phyloP scores from a whole-genome alignment of 2,329 filamentous ascomycete species.

The Xylaria sp. region DNA sequence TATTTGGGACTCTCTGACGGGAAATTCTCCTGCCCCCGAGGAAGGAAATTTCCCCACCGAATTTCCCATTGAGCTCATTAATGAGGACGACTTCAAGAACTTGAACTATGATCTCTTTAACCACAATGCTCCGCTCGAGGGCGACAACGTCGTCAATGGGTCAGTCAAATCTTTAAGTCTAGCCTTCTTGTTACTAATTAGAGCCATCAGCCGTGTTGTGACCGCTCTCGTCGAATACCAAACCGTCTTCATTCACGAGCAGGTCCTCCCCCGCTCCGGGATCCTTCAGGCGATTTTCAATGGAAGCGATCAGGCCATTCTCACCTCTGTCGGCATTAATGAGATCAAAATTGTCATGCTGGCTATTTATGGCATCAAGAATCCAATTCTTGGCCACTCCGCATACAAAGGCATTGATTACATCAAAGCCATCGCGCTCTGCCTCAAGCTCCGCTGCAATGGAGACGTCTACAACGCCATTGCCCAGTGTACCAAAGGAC shows the following conservation, averaged over 20 bases:
- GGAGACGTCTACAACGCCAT: background rate
- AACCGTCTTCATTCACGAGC: background rate
- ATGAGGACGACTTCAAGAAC: background rate
- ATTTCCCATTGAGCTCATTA: background rate
- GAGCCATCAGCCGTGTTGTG: background rate
- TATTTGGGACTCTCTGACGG: no score
- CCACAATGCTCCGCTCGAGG: background rate
- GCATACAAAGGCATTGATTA: slow-evolving; percentile 6
- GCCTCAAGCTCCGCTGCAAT: background rate
- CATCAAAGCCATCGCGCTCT: slow-evolving; percentile 5
- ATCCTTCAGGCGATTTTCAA: background rate
- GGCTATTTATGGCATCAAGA: slow-evolving; percentile 11
- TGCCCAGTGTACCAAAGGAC: background rate
- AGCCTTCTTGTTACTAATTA: background rate
- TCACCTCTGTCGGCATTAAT: background rate
- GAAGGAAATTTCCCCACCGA: no score
- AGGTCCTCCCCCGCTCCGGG: background rate
- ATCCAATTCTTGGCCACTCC: background rate
- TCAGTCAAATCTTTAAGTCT: background rate
- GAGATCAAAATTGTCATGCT: slow-evolving; percentile 24
- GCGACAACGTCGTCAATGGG: background rate
- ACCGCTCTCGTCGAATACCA: background rate
- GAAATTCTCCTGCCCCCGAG: no score
- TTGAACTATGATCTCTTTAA: background rate
- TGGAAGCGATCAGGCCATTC: no score